A percentile compares a stretch with the other conserved stretches of the same genome.
Conservation (phyloP, 2,329 filamentous ascomycete genomes). For the Coleophoma eucalyptorum region DNA sequence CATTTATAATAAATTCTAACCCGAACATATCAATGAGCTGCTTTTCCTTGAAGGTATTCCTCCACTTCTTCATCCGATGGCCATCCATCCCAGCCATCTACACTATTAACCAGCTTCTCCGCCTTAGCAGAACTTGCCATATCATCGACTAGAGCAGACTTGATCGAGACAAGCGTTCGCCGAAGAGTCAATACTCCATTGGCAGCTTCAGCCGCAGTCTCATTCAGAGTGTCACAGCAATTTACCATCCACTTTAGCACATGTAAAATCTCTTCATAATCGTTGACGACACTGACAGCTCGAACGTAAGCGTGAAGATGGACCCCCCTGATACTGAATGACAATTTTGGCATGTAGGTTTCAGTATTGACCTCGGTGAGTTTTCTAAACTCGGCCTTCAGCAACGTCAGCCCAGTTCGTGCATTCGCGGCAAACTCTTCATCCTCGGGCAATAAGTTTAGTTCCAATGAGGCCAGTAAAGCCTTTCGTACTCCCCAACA, state of each 20-base stretch:
- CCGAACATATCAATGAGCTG: no score
- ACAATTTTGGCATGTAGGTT: conserved; percentile 25
- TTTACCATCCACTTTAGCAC: conserved; percentile 56
- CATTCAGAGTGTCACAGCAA: conserved; percentile 34
- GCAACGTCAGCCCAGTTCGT: conserved; percentile 1
- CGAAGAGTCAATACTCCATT: conserved; percentile 15
- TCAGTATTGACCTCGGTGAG: conserved; percentile 13
- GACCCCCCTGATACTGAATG: conserved; percentile 39
- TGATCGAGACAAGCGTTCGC: conserved; percentile 17
- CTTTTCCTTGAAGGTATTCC: conserved; percentile 1
- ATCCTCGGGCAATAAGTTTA: conserved; percentile 17
- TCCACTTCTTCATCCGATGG: conserved; percentile 14
- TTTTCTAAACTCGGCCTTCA: conserved; percentile 26
- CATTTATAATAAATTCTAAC: no score
- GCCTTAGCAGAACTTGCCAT: conserved; percentile 7
- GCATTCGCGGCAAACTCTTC: not conserved
- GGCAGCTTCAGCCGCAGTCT: conserved; percentile 7
- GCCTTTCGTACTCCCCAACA: conserved; percentile 22
- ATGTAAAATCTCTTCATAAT: conserved; percentile 52
- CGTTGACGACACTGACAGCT: conserved; percentile 56
- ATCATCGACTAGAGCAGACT: conserved; percentile 11
- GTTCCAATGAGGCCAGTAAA: conserved; percentile 12
- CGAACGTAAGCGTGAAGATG: conserved; percentile 59
- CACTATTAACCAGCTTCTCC: conserved; percentile 15
- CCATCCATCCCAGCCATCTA: conserved; percentile 23